Percentiles rank a stretch among this genome's conserved stretches.
Conservation (phyloP, 2,329 filamentous ascomycete species). For the Didymosphaeria variabile region DNA sequence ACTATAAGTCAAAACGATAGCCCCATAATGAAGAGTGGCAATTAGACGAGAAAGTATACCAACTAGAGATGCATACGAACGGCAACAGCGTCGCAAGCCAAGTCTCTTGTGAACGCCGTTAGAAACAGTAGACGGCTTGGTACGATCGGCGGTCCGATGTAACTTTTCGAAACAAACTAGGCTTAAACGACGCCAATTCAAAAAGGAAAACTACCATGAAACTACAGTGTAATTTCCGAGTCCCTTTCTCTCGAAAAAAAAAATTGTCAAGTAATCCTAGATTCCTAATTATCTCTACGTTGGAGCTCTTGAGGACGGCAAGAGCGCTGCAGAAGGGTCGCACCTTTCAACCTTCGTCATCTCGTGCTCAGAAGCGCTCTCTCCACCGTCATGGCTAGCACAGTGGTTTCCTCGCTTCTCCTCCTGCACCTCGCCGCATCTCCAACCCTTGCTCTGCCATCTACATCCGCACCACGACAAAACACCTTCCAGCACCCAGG, state of each 20-base stretch:
- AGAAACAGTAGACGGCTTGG: background rate
- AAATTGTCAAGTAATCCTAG: no score
- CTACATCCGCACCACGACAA: background rate
- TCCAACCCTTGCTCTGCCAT: background rate
- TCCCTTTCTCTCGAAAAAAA: no score
- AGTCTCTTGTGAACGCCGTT: background rate
- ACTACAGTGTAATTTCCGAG: no score
- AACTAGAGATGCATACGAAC: background rate
- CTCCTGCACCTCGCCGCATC: background rate
- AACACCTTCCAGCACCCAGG: constrained; percentile 2
- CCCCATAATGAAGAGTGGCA: background rate
- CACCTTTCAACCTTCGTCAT: background rate
- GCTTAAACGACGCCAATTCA: no score
- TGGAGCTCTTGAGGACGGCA: no score
- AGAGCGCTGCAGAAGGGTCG: background rate
- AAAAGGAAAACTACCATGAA: no score
- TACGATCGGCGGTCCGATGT: background rate
- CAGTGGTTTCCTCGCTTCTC: background rate
- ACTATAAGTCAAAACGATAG: background rate
- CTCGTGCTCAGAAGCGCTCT: background rate
- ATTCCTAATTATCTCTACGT: no score
- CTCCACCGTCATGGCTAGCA: background rate
- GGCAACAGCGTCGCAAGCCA: background rate
- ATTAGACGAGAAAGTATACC: background rate
- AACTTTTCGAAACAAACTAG: no score